Evolutionary conservation across 1,284 basidiomycete genomes (phyloP).

Genomic region (Laetiporus sulphureus): DNA sequence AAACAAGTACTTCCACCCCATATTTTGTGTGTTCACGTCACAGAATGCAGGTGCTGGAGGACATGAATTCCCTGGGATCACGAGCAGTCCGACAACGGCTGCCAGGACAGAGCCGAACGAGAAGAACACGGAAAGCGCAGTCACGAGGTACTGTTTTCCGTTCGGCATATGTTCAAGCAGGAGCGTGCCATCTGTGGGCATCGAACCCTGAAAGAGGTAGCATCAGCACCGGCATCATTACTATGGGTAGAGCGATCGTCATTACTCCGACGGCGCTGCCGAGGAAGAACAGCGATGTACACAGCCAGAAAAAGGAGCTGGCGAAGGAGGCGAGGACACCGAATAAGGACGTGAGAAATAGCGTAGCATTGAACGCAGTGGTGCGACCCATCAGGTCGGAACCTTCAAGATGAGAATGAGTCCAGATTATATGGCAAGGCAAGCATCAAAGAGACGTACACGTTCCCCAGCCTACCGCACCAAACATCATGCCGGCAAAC

Average conservation of each 20-base stretch:
- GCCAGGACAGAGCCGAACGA: constrained; percentile 85
- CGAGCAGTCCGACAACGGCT: constrained; percentile 69
- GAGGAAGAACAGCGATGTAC: constrained; percentile 77
- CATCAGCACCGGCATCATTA: constrained; percentile 2
- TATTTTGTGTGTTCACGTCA: constrained; percentile 63
- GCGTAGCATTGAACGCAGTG: constrained; percentile 87
- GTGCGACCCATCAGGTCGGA: constrained; percentile 84
- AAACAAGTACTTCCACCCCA: constrained; percentile 85
- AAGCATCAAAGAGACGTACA: constrained; percentile 37
- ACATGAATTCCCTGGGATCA: constrained; percentile 79
- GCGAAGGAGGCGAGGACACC: constrained; percentile 79
- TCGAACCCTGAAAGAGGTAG: constrained; percentile 61
- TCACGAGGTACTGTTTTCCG: constrained; percentile 88
- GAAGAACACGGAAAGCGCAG: constrained; percentile 94
- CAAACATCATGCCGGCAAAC: constrained; percentile 95
- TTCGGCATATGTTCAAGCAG: constrained; percentile 93
- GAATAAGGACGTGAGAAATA: constrained; percentile 87
- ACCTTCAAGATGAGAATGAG: constrained; percentile 19
- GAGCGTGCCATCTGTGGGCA: constrained; percentile 95
- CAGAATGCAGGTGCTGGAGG: constrained; percentile 41
- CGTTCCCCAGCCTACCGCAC: constrained; percentile 88
- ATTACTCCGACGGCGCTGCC: constrained; percentile 85
- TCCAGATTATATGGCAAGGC: neutral
- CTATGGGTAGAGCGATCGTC: neutral
- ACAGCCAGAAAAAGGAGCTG: constrained; percentile 67